phyloP scores from a whole-genome alignment of 345 rosid genomes.

The Carallia brachiata region DNA sequence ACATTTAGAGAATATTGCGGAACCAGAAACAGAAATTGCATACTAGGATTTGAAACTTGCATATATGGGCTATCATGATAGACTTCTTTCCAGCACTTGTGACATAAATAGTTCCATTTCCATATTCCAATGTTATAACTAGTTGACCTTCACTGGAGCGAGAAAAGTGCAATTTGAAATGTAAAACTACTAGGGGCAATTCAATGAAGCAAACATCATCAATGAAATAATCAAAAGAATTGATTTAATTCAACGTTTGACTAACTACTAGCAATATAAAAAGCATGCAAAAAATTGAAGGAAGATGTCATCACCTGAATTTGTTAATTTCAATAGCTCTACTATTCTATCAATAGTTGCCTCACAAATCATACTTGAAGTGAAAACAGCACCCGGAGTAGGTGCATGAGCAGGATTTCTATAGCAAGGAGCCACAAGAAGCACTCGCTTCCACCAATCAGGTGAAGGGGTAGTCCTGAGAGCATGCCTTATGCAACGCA shows the following conservation, averaged over 20 bases:
- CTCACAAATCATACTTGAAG: conserved; percentile 91
- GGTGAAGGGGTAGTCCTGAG: conserved; percentile 97
- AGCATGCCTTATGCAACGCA: conserved; percentile 94
- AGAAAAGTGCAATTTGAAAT: not conserved
- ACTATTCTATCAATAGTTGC: conserved; percentile 87
- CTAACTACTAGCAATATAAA: not conserved
- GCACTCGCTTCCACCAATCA: conserved; percentile 99
- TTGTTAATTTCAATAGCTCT: conserved; percentile 85
- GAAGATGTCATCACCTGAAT: conserved; percentile 66
- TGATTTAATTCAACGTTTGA: too few relatives aligned
- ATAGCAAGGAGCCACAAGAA: conserved; percentile 83
- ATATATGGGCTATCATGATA: conserved; percentile 3
- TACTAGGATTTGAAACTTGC: not conserved
- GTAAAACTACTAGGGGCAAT: not conserved
- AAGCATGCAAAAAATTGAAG: conserved; percentile 1
- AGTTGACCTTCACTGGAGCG: not conserved
- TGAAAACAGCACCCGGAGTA: conserved; percentile 94
- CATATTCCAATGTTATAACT: not conserved
- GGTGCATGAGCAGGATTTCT: conserved; percentile 65
- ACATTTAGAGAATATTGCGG: conserved; percentile 1
- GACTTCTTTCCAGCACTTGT: not conserved
- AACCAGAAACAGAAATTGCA: not conserved
- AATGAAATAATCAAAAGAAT: not conserved
- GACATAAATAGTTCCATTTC: not conserved
- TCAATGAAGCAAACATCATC: not conserved